A percentile compares a stretch with the other conserved stretches of the same genome.
phyloP scores from a whole-genome alignment of 345 rosid genomes.

The Citrus unshiu region DNA sequence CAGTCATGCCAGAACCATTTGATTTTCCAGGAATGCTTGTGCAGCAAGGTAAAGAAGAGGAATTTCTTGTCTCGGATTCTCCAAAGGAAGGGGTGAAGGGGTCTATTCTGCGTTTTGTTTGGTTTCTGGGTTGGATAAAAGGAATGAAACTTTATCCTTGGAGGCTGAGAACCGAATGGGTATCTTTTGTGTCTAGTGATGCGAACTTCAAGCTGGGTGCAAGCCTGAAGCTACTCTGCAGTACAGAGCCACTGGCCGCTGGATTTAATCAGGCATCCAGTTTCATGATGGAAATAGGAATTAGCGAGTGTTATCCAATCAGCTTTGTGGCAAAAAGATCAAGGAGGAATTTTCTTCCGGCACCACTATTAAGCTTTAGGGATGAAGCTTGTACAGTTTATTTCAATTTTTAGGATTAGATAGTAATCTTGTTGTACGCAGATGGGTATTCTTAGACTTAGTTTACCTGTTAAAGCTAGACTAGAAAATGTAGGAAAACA shows the following conservation, averaged over 20 bases:
- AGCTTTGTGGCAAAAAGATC: constrained; percentile 72
- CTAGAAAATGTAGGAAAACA: not conserved
- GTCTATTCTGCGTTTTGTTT: constrained; percentile 42
- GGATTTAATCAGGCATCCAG: constrained; percentile 50
- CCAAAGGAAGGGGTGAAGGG: not conserved
- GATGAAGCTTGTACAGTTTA: constrained; percentile 81
- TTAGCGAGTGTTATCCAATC: constrained; percentile 55
- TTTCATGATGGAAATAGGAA: constrained; percentile 44
- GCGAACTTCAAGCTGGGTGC: constrained; percentile 10
- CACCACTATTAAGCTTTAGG: constrained; percentile 61
- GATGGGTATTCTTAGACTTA: not conserved
- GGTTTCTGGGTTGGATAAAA: constrained; percentile 62
- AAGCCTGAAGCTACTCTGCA: constrained; percentile 38
- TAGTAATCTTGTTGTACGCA: not conserved
- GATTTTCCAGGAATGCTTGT: not conserved
- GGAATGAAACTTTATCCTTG: constrained; percentile 49
- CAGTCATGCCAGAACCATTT: too few species aligned
- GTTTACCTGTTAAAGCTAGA: not conserved
- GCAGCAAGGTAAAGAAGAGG: constrained; percentile 30
- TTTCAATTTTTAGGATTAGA: constrained; percentile 49
- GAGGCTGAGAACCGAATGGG: constrained; percentile 41
- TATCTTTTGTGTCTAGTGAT: constrained; percentile 57
- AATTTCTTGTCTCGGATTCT: constrained; percentile 35
- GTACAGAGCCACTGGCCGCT: constrained; percentile 16
- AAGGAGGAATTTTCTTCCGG: constrained; percentile 57